phyloP scores from a whole-genome alignment of 2,329 filamentous ascomycete genomes.

The Penicillium verrucosum region DNA sequence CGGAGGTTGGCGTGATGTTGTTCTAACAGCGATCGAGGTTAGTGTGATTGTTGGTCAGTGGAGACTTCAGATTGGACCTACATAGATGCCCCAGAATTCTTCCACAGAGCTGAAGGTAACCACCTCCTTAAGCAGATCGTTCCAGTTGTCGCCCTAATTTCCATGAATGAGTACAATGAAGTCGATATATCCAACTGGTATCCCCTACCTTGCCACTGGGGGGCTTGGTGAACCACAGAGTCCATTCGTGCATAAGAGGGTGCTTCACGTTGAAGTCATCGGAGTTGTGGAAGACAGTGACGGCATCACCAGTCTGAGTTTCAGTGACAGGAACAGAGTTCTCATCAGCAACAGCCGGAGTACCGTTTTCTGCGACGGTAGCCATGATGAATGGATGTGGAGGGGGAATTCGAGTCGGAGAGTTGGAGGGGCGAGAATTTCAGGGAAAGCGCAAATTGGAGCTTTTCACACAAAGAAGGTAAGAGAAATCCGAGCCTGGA shows the following conservation, averaged over 20 bases:
- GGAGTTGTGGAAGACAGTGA: slow-evolving; percentile 97
- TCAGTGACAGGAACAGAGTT: slow-evolving; percentile 52
- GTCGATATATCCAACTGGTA: slow-evolving; percentile 16
- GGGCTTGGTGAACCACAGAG: slow-evolving; percentile 98
- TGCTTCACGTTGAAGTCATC: slow-evolving; percentile 99
- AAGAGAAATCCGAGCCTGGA: slow-evolving; percentile 2
- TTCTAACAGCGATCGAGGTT: slow-evolving; percentile 61
- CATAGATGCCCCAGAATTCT: slow-evolving; percentile 99
- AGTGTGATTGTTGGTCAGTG: slow-evolving; percentile 1
- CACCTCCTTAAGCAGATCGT: slow-evolving; percentile 94
- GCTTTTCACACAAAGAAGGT: slow-evolving; percentile 10
- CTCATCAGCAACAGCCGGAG: slow-evolving; percentile 47
- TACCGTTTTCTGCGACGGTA: slow-evolving; percentile 37
- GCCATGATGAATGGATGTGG: slow-evolving; percentile 33
- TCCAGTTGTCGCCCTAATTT: slow-evolving; percentile 90
- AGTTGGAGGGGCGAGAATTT: slow-evolving; percentile 15
- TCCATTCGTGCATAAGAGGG: slow-evolving; percentile 95
- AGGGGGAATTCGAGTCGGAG: slow-evolving; percentile 10
- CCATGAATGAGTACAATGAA: slow-evolving; percentile 13
- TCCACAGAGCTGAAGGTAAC: slow-evolving; percentile 98
- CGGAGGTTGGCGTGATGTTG: slow-evolving; percentile 95
- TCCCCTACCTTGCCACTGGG: slow-evolving; percentile 78
- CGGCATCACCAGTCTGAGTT: slow-evolving; percentile 56
- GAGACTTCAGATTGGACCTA: slow-evolving; percentile 51
- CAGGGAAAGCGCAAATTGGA: slow-evolving; percentile 29